Base-by-base conservation (phyloP, 2,329 filamentous ascomycete genomes). In the Neonectria coccinea region DNA sequence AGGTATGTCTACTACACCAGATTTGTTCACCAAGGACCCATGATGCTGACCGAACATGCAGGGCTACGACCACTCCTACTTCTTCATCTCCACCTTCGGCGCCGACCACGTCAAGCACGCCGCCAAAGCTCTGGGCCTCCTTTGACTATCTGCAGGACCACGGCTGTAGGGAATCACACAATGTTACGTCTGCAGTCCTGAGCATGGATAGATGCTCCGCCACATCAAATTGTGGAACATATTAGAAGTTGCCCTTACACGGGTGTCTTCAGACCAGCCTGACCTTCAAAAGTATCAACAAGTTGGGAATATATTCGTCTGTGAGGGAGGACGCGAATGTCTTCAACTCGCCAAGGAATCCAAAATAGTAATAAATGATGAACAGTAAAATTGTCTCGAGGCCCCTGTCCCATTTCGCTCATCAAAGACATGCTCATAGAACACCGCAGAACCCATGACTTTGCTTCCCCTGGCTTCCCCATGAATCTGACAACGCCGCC, bases 21-120 rank as follows among this genome's bases (percentile, higher is more conserved):
- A 12, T 59, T 18, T 56, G 8, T 31, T 11, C 25, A 5, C 41
- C 4, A 33, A 33, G 31, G 36, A 8, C 8, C 11, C 7, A 4
- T 25, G n/a, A 47, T 50, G 42, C 60, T 62, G n/a, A 64, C 50
- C 29, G 33, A 36, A 33, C 31, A 41, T 10, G 53, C 50, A 92
- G 82, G 94, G 90, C 67, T 98, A 99, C 77, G 96, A 99, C 79
- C 96, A 99, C 82, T 97, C 93, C 67, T 99, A 99, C 83, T 99
- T 89, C 81, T 97, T 97, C 81, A 97, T 99, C 84, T 91, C 94
- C 39, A 89, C 89, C 16, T 99, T 99, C 78, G 88, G 91, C 47
- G 91, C 92, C 75, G 94, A 98, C 73, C 96, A 99, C 80, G 87
- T 98, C 71, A 90, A 93, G 74, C 93, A 97, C 81, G 94, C 94